These are phyloP conservation scores for Gossypium bickii DNA, from an alignment of 345 rosid genomes.

Conservation along the genomic window DNA sequence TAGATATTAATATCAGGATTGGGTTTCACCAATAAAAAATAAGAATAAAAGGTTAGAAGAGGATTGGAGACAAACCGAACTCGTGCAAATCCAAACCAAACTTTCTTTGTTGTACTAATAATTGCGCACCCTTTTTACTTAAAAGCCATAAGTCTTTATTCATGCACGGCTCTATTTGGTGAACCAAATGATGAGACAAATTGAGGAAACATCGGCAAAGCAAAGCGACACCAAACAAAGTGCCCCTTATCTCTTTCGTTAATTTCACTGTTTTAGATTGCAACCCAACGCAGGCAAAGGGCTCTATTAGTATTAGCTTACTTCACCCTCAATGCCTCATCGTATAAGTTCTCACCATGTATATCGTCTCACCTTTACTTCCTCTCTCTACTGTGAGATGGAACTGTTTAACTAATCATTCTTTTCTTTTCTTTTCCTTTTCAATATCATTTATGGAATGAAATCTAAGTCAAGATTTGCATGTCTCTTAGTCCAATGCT, in stretches of 20 bases:
- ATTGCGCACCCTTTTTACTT: slow-evolving; percentile 10
- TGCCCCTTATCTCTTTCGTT: slow-evolving; percentile 1
- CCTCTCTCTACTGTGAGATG: background rate
- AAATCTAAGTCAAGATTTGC: background rate
- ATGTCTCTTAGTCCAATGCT: background rate
- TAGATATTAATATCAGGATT: too few species aligned
- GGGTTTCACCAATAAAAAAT: too few species aligned
- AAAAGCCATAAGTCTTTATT: background rate
- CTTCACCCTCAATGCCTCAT: background rate
- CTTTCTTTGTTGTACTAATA: slow-evolving; percentile 9
- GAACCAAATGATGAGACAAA: slow-evolving; percentile 15
- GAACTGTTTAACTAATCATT: background rate
- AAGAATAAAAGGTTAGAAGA: too few species aligned
- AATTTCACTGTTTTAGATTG: background rate
- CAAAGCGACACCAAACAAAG: background rate
- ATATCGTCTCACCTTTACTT: background rate
- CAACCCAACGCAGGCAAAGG: background rate
- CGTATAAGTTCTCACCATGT: background rate
- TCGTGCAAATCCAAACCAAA: background rate
- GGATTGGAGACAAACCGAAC: background rate
- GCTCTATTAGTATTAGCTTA: background rate
- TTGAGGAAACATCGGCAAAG: slow-evolving; percentile 15
- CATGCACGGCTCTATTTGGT: slow-evolving; percentile 15
- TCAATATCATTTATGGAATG: background rate
- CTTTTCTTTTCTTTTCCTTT: background rate